These are phyloP conservation scores for Linnemannia schmuckeri DNA, from an alignment of 192 early-diverging fungal genomes.

Conservation along the genomic window DNA sequence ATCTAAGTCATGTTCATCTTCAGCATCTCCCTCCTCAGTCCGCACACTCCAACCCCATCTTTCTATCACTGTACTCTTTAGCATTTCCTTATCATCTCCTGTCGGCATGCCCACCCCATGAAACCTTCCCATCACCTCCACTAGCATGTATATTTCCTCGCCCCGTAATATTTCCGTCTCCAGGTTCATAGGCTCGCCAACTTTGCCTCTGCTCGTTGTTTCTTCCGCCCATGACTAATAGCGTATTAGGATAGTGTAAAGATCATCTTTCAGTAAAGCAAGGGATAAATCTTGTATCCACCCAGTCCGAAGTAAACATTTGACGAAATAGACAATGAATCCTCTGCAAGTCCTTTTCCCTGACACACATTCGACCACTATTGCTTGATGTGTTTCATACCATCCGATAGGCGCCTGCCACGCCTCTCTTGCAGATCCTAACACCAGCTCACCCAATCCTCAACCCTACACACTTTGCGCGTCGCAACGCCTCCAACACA, in stretches of 20 bases:
- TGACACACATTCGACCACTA: too few species aligned
- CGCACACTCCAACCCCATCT: not conserved
- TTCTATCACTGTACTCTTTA: slow-evolving; percentile 12
- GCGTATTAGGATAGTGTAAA: slow-evolving; percentile 14
- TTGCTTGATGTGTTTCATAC: too few species aligned
- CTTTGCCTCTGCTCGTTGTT: not conserved
- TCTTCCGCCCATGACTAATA: not conserved
- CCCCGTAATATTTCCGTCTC: slow-evolving; percentile 24
- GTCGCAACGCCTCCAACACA: too few species aligned
- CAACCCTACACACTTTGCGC: too few species aligned
- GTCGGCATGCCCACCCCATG: not conserved
- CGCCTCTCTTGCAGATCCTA: too few species aligned
- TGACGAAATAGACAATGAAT: too few species aligned
- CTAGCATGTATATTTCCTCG: slow-evolving; percentile 32
- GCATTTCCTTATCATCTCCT: slow-evolving; percentile 2
- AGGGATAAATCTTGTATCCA: too few species aligned
- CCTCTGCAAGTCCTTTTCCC: too few species aligned
- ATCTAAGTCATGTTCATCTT: slow-evolving; percentile 1
- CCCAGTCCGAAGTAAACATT: too few species aligned
- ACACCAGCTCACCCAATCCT: too few species aligned
- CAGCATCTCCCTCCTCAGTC: not conserved
- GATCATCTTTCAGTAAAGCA: too few species aligned
- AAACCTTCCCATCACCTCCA: not conserved
- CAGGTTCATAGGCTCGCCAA: not conserved
- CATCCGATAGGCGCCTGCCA: too few species aligned